These are phyloP conservation scores for Hansenula sp. DNA, from an alignment of 1,139 yeast species.

Conservation along the genomic window DNA sequence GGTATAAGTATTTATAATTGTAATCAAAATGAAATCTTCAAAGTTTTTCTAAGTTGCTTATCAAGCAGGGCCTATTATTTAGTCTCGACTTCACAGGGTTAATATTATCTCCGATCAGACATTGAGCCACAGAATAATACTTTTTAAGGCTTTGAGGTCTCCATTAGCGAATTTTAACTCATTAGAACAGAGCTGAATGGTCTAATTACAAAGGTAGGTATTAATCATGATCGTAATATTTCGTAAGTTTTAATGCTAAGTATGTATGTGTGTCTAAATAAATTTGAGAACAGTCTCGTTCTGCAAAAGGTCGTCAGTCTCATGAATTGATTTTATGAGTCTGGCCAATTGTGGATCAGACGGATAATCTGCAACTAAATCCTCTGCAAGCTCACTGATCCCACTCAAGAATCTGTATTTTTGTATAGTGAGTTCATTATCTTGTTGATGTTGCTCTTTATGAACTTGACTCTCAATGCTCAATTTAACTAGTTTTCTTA, in stretches of 20 bases:
- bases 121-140: too few species aligned
- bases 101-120: too few species aligned
- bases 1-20: too few species aligned
- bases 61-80: too few species aligned
- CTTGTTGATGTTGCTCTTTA: not conserved
- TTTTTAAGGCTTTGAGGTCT: too few species aligned
- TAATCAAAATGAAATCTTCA: too few species aligned
- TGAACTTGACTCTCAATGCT: conserved; percentile 8
- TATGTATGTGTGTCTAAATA: conserved; percentile 3
- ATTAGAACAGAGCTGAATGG: too few species aligned
- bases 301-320: conserved; percentile 9
- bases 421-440: conserved; percentile 1
- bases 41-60: too few species aligned
- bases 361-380: not conserved
- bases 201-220: not conserved
- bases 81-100: too few species aligned
- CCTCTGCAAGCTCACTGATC: conserved; percentile 5
- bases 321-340: conserved; percentile 3
- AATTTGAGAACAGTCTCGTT: conserved; percentile 16
- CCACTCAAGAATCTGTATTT: conserved; percentile 12
- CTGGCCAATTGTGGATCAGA: not conserved
- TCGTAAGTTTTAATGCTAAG: not conserved
- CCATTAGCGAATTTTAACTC: too few species aligned
- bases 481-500: conserved; percentile 9
- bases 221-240: not conserved